Conservation (phyloP, 139 green algal species). For the Coelastrella sp. region DNA sequence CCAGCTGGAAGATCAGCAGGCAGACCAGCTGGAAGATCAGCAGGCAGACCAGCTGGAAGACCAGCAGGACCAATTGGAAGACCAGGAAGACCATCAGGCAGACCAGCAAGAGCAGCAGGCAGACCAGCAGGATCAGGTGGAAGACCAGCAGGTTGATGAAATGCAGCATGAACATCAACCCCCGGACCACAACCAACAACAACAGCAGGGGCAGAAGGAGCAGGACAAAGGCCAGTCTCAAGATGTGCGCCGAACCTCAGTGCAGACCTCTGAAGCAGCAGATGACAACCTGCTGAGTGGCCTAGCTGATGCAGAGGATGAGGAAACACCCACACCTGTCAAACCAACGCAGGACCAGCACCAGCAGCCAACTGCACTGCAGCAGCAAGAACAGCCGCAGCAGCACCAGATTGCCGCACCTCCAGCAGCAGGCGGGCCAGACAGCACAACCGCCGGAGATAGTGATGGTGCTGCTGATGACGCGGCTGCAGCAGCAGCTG, state of each 20-base stretch:
- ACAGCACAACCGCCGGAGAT: neutral
- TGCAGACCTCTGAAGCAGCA: slow-evolving; percentile 17
- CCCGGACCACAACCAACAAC: neutral
- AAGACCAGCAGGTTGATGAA: neutral
- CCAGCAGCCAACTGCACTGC: neutral
- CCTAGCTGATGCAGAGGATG: slow-evolving; percentile 26
- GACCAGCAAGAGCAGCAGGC: neutral
- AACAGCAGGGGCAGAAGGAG: neutral
- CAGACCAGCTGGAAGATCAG: neutral
- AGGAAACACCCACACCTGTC: neutral
- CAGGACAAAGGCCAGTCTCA: neutral
- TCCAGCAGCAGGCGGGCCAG: neutral
- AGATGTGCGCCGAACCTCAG: neutral
- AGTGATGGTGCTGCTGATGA: neutral
- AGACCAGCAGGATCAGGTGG: neutral
- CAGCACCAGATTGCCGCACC: neutral
- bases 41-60: neutral
- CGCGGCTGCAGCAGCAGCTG: neutral
- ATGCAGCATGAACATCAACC: neutral
- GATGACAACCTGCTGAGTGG: slow-evolving; percentile 35
- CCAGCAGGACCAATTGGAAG: neutral
- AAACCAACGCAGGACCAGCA: neutral
- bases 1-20: neutral
- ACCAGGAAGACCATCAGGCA: neutral
- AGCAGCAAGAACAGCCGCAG: neutral